Percentiles rank a stretch among this genome's conserved stretches.
These are phyloP conservation scores for Agrostemma githago DNA, from an alignment of 148 eudicot species.

Conservation along the genomic window DNA sequence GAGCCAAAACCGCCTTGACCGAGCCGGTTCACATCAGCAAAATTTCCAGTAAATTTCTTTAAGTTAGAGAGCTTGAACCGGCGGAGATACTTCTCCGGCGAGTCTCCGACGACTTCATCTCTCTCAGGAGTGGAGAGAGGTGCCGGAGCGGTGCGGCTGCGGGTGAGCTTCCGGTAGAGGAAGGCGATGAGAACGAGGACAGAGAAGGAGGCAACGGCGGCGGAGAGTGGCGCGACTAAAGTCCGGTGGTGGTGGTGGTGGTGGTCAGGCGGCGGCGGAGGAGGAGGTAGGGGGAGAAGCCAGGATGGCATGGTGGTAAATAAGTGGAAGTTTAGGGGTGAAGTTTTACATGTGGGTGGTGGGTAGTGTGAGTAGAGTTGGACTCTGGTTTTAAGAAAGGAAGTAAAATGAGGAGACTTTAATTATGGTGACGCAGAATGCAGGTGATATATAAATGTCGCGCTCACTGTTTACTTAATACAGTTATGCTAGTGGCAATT, in stretches of 20 bases:
- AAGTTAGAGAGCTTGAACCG: conserved; percentile 54
- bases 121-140: conserved; percentile 19
- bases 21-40: conserved; percentile 53
- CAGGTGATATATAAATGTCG: conserved; percentile 5
- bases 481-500: too few species aligned
- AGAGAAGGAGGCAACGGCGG: conserved; percentile 32
- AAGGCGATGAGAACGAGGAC: conserved; percentile 38
- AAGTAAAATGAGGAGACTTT: not conserved
- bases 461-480: not conserved
- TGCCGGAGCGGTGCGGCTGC: conserved; percentile 58
- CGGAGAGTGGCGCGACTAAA: conserved; percentile 36
- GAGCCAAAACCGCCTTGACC: conserved; percentile 98
- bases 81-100: conserved; percentile 31
- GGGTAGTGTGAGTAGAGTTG: not conserved
- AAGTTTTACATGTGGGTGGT: not conserved
- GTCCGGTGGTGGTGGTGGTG: conserved; percentile 21
- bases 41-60: conserved; percentile 58
- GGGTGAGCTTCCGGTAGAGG: conserved; percentile 50
- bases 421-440: conserved; percentile 12
- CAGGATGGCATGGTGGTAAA: conserved; percentile 47
- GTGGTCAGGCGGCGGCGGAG: conserved; percentile 34
- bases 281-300: not conserved
- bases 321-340: not conserved
- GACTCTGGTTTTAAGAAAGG: not conserved
- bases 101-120: not conserved